A percentile compares a stretch with the other conserved stretches of the same genome.
Evolutionary conservation across 1,139 yeast genomes (phyloP).

Genomic region (Geotrichum australiense): DNA sequence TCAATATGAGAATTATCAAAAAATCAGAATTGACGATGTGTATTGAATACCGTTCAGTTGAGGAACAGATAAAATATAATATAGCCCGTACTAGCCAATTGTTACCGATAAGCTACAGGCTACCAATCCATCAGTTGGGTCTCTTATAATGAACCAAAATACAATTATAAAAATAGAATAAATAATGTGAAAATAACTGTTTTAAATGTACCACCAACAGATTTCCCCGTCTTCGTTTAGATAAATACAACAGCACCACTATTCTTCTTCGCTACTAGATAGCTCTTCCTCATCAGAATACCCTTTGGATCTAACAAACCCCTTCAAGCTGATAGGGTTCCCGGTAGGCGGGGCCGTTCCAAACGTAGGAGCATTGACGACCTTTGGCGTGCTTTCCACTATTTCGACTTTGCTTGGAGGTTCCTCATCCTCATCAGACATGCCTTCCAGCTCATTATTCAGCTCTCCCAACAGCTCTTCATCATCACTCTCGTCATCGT

Average conservation of each 20-base stretch:
- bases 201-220: too few species aligned
- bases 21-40: too few species aligned
- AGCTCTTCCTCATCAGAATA: slow-evolving; percentile 12
- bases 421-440: background rate
- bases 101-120: too few species aligned
- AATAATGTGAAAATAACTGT: too few species aligned
- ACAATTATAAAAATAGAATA: too few species aligned
- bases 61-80: too few species aligned
- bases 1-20: too few species aligned
- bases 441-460: slow-evolving; percentile 11
- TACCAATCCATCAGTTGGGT: too few species aligned
- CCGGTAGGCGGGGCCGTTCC: slow-evolving; percentile 3
- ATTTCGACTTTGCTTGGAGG: slow-evolving; percentile 11
- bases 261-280: slow-evolving; percentile 17
- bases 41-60: too few species aligned
- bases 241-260: background rate
- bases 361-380: slow-evolving; percentile 2
- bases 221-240: too few species aligned
- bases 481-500: slow-evolving; percentile 12
- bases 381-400: slow-evolving; percentile 7
- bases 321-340: slow-evolving; percentile 12
- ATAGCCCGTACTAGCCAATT: too few species aligned
- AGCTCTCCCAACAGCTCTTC: slow-evolving; percentile 14
- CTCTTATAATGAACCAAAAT: too few species aligned
- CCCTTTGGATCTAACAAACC: slow-evolving; percentile 10